Conservation (phyloP, 192 early-diverging fungal genomes). For the Podila minutissima region DNA sequence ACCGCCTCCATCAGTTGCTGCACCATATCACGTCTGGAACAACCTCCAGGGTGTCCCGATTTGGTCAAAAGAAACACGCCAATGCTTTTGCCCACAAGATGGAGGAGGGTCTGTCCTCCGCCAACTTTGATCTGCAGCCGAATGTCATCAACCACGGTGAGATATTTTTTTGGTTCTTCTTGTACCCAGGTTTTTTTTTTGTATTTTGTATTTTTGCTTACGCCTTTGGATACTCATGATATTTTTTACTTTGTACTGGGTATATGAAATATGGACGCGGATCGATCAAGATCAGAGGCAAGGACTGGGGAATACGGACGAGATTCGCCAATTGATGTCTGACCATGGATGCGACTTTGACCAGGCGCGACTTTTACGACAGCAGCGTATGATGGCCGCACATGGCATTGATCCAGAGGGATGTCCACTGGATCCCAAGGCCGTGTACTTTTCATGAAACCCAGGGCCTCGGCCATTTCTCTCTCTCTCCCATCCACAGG, state of each 20-base stretch:
- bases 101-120: conserved; percentile 57
- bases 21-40: no score
- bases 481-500: background rate
- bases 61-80: background rate
- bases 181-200: background rate
- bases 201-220: background rate
- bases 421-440: conserved; percentile 55
- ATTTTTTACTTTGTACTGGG: no score
- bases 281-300: conserved; percentile 19
- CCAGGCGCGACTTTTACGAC: conserved; percentile 57
- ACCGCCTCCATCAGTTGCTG: background rate
- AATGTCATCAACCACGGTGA: conserved; percentile 45
- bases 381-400: conserved; percentile 50
- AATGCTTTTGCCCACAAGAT: conserved; percentile 54
- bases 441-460: conserved; percentile 48
- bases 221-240: background rate
- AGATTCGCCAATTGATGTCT: conserved; percentile 57
- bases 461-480: no score
- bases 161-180: background rate
- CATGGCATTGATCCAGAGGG: conserved; percentile 62
- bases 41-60: no score
- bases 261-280: no score
- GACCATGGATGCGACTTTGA: conserved; percentile 54
- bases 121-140: conserved; percentile 54
- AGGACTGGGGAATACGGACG: conserved; percentile 56